A percentile compares a stretch with the other conserved stretches of the same genome.
Evolutionary conservation across 495 filamentous ascomycete species (phyloP).

Genomic region (Aspergillus nanangensis): DNA sequence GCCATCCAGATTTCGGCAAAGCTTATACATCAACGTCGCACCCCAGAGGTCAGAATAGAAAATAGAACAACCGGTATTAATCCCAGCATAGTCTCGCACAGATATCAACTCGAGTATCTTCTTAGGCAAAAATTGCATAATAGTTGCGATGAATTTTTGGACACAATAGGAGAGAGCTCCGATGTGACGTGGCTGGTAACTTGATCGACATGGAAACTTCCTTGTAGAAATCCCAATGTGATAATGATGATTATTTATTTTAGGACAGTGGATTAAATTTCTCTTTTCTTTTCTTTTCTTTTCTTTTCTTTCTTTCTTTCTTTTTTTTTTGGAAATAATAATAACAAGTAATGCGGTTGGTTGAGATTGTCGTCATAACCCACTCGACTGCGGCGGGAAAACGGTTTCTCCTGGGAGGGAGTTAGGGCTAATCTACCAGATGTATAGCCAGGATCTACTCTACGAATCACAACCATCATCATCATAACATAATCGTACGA

Average conservation of each 20-base stretch:
- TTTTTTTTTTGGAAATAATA: too few species aligned
- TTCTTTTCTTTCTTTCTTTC: background rate
- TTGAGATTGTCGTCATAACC: background rate
- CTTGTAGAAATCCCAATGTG: background rate
- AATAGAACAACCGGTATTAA: too few species aligned
- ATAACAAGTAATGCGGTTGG: slow-evolving; percentile 8
- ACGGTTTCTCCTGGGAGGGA: background rate
- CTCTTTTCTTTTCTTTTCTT: background rate
- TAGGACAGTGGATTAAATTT: background rate
- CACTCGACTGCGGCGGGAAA: background rate
- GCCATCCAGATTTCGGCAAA: background rate
- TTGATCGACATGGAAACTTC: background rate
- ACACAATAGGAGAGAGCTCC: too few species aligned
- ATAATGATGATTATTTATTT: background rate
- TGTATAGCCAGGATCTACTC: too few species aligned
- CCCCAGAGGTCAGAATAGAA: too few species aligned
- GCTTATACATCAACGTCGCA: too few species aligned
- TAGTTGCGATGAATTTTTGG: background rate
- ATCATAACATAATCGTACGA: too few species aligned
- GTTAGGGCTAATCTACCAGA: too few species aligned
- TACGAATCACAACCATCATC: too few species aligned
- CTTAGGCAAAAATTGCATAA: background rate
- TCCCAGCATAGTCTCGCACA: too few species aligned
- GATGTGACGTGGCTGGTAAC: background rate
- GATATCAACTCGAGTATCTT: background rate